Percentiles rank a stretch among this genome's conserved stretches.
phyloP scores from a whole-genome alignment of 2,329 filamentous ascomycete species.

The Colletotrichum salicis region DNA sequence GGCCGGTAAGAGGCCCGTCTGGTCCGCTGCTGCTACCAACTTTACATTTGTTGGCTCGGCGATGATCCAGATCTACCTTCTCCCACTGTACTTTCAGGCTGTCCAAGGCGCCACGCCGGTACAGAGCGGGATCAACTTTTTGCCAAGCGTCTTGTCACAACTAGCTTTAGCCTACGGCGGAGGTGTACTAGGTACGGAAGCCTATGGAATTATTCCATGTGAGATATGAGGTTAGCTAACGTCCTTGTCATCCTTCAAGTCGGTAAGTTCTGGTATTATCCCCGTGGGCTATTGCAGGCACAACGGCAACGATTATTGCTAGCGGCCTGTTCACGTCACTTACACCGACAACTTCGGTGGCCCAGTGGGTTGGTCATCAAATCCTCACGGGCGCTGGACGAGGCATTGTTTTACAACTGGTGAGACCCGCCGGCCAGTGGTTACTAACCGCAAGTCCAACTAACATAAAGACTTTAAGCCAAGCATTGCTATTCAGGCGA shows the following conservation, averaged over 20 bases:
- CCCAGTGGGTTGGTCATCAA: slow-evolving; percentile 36
- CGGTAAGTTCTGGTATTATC: slow-evolving; percentile 34
- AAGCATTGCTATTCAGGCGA: slow-evolving; percentile 40
- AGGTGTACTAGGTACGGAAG: slow-evolving; percentile 40
- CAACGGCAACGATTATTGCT: slow-evolving; percentile 24
- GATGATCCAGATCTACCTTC: slow-evolving; percentile 40
- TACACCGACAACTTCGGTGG: slow-evolving; percentile 21
- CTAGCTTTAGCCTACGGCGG: slow-evolving; percentile 37
- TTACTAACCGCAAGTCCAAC: slow-evolving; percentile 2
- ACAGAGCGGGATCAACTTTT: slow-evolving; percentile 46
- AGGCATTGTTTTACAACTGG: slow-evolving; percentile 41
- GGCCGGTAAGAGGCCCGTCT: slow-evolving; percentile 35
- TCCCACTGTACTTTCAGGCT: slow-evolving; percentile 52
- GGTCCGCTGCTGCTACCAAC: slow-evolving; percentile 52
- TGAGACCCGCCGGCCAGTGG: slow-evolving; percentile 40
- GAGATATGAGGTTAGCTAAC: not conserved
- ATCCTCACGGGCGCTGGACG: slow-evolving; percentile 35
- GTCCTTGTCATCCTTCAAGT: slow-evolving; percentile 9
- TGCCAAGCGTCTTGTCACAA: slow-evolving; percentile 44
- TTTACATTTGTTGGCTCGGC: slow-evolving; percentile 41
- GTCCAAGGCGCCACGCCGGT: slow-evolving; percentile 39
- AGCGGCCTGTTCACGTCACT: slow-evolving; percentile 35
- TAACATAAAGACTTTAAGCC: slow-evolving; percentile 34
- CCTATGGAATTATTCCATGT: not conserved
- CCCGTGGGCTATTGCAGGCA: slow-evolving; percentile 34